Evolutionary conservation across 805 yeast genomes (phyloP), one percentile per base, ranked within the genome.

Genomic region (Ascoidea rubescens): DNA sequence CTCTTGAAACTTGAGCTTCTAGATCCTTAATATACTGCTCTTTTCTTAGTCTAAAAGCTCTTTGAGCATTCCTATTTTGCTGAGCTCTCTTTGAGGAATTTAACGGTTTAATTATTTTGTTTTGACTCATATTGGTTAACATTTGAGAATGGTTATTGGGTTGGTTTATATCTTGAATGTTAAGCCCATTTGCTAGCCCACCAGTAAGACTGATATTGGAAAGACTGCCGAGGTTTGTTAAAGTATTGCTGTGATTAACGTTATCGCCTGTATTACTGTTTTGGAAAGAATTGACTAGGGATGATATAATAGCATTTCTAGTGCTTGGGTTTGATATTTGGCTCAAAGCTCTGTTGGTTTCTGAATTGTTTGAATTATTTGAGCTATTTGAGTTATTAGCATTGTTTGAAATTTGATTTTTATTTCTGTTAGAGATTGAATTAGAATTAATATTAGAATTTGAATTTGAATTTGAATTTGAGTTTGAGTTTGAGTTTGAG

Each of bases 11-110:
- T 62, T 82, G 80, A 44, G 71, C 66, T 67, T 90, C 96, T 53
- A 90, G 71, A 49, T 87, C 91, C 65, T 81, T 84, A 57, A 90
- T 80, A 61, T 87, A 82, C 53, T 78, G 75, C 60, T 89, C 96
- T 63, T 86, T 83, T 55, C 96, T 75, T 63, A 80, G 82, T 62
- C 97, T 77, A 68, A 89, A 90, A 6, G 96, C 96, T 58, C 87
- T 79, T 68, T 90, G 97, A 4, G 97, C 96, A 55, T 79, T 82
- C 62, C 97, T 73, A 70, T 90, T 90, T 67, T 90, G 97, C 6
- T 84, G 89, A 1, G 96, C 96, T 56, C 97, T 79, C 65, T 87
- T 87, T 46, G 93, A 79, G 53, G 73, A 75, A 28, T 81, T 74
- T 47, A 83, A 68, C 16, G 75, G 73, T 52, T 59, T 61, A 2